Evolutionary conservation across 2,329 filamentous ascomycete genomes (phyloP), one percentile per base, ranked within the genome.

Genomic region (Monosporascus cannonballus): DNA sequence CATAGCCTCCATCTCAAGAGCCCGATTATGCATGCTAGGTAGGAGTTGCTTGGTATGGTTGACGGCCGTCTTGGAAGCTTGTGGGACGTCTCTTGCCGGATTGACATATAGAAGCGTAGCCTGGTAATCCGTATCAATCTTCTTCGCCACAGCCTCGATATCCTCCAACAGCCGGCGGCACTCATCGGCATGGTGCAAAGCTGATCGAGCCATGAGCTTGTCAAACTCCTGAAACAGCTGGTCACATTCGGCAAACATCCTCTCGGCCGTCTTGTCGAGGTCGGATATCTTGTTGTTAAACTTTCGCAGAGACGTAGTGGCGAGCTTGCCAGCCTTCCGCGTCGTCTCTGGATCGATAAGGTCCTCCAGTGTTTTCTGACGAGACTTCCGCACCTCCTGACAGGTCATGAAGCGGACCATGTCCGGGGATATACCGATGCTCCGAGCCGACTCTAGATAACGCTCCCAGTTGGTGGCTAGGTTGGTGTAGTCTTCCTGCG

Each of bases 41-140:
- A 87, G 69, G 15, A 85, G 70, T 41, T 80, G 77, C 59, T 84
- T 82, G 0, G 83, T 86, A 59, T 86, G 84, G 20, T 79, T 79
- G 5, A 78, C 79, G 6, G 84, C 84, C 38, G 79, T 81, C 63
- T 83, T 85, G 20, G 84, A 86, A 7, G 79, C 82, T 61, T 84
- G 82, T 1, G 77, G 73, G 17, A 85, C 64, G 57, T 84, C 83
- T 38, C 76, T 74, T 60, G 85, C 74, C 41, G 85, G 85, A 57
- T 83, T 82, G 1, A 83, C 75, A 57, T 91, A 85, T 6, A 80
- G 78, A 45, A 90, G 74, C 11, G 90, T 83, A 59, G 89, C 86
- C 60, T 91, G 86, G 64, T 90, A 89, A 69, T 97, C 94, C 6
- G 86, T 89, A 47, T 86, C 84, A 48, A 99, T 88, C 71, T 96